Percentiles rank a stretch among this genome's conserved stretches.
These are phyloP conservation scores for Malassezia globosa DNA, from an alignment of 1,284 basidiomycete genomes.

Conservation along the genomic window DNA sequence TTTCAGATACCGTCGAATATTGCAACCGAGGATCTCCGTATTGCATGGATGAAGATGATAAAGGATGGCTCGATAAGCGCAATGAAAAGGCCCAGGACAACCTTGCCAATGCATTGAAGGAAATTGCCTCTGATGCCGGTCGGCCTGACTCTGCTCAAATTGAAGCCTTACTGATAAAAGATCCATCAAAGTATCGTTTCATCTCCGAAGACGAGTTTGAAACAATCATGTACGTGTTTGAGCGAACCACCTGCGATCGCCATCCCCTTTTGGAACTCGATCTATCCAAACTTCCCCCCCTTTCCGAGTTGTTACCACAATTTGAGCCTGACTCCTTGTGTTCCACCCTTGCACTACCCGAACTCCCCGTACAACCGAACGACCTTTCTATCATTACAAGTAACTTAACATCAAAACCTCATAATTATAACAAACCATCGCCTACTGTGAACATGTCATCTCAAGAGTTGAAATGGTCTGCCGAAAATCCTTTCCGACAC, in stretches of 20 bases:
- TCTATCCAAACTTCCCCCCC: constrained; percentile 30
- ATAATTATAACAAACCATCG: not conserved
- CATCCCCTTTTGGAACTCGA: constrained; percentile 74
- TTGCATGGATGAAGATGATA: constrained; percentile 91
- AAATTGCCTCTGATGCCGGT: constrained; percentile 52
- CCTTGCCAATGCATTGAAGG: constrained; percentile 64
- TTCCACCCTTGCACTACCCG: constrained; percentile 29
- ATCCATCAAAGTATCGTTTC: constrained; percentile 52
- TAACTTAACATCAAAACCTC: not conserved
- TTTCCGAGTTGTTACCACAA: constrained; percentile 30
- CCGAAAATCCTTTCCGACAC: constrained; percentile 36
- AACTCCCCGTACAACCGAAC: constrained; percentile 28
- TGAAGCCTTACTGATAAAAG: constrained; percentile 33
- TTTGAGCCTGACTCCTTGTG: constrained; percentile 32
- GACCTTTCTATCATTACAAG: constrained; percentile 17
- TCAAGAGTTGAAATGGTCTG: constrained; percentile 25
- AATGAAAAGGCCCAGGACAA: constrained; percentile 79
- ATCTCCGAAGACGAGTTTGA: constrained; percentile 78
- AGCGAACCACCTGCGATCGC: constrained; percentile 79
- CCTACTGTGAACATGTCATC: not conserved
- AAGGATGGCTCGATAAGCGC: constrained; percentile 82
- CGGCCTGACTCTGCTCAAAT: not conserved
- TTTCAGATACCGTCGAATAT: constrained; percentile 81
- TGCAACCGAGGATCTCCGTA: constrained; percentile 61
- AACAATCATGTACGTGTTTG: constrained; percentile 85